Base-by-base conservation (phyloP, 2,329 filamentous ascomycete genomes). In the Pseudogymnoascus sp. region DNA sequence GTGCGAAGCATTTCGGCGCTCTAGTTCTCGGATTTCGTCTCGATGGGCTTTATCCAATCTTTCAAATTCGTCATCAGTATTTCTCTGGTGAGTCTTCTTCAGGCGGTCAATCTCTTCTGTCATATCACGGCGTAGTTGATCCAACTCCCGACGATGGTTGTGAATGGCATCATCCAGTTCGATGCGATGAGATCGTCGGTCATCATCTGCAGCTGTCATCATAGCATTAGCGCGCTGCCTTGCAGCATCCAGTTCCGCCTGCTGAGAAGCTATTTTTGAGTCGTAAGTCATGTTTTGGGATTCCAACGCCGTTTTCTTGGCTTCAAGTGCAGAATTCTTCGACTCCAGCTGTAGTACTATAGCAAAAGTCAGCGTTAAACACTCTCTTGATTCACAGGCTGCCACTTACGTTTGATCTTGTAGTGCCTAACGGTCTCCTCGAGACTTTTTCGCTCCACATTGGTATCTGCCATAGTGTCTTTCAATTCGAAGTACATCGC, bases 381-480 rank as follows among this genome's bases (percentile, higher is more conserved):
- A 42, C 59, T 40, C 9, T 21, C 16, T 36, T 34, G 14, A 40
- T 40, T 38, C 9, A 40, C 46, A n/a, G 25, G 62, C 46, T 62
- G 70, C 67, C 5, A 77, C 73, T 53, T 79, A 82, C 66, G 79
- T 80, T 62, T 78, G 73, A 65, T 78, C 77, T 93, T 96, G 67
- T 90, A 88, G 8, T 90, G 69, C 14, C 88, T 85, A 53, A 96
- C 81, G 0, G 87, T 84, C 66, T 95, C 88, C 69, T 93, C 91
- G 65, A 91, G 79, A 4, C 81, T 83, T 63, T 84, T 87, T 69
- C 85, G 87, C 62, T 91, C 87, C 42, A 82, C 83, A 9, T 88
- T 82, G 21, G 89, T 87, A 34, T 82, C 82, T 64, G 86, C 85
- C 72, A 97, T 85, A 66, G 89, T 87, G 64, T 88, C 82, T 71